Evolutionary conservation across 306 rosid species (phyloP).

Genomic region (Medicago lupulina): DNA sequence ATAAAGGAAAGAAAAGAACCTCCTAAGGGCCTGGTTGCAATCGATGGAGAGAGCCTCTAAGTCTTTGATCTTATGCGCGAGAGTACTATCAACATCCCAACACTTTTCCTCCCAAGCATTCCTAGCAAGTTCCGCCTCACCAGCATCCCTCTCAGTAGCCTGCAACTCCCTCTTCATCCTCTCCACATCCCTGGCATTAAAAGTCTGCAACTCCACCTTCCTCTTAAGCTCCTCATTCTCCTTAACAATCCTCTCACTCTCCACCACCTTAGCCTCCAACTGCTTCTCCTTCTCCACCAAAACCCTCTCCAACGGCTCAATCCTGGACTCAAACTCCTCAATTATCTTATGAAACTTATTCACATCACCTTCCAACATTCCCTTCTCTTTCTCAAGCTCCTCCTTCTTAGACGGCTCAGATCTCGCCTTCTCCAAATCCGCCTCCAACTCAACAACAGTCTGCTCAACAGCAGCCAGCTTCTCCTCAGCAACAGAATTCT

Average conservation of each 20-base stretch:
- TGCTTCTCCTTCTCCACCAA: conserved; percentile 67
- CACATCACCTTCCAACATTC: conserved; percentile 68
- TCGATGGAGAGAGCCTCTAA: conserved; percentile 73
- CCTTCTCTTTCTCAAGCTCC: conserved; percentile 66
- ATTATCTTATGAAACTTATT: conserved; percentile 72
- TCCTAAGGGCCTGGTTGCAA: conserved; percentile 74
- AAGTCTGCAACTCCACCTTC: conserved; percentile 71
- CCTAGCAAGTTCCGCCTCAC: conserved; percentile 70
- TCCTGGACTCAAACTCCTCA: conserved; percentile 50
- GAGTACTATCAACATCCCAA: conserved; percentile 67
- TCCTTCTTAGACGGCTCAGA: conserved; percentile 63
- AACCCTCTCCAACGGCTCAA: conserved; percentile 52
- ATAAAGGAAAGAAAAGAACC: conserved; percentile 46
- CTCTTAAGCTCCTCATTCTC: conserved; percentile 76
- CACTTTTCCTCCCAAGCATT: conserved; percentile 80
- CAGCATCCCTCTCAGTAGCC: conserved; percentile 81
- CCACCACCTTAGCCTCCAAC: conserved; percentile 63
- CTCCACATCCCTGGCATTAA: conserved; percentile 81
- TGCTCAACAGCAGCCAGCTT: conserved; percentile 37
- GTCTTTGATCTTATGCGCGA: conserved; percentile 68
- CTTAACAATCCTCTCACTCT: conserved; percentile 53
- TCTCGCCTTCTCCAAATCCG: conserved; percentile 51
- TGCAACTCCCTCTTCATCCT: conserved; percentile 92
- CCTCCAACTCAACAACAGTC: conserved; percentile 42
- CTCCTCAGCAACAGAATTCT: conserved; percentile 49